Base-by-base conservation (phyloP, 768 basidiomycete species). In the Mrakia hoshinonis region DNA sequence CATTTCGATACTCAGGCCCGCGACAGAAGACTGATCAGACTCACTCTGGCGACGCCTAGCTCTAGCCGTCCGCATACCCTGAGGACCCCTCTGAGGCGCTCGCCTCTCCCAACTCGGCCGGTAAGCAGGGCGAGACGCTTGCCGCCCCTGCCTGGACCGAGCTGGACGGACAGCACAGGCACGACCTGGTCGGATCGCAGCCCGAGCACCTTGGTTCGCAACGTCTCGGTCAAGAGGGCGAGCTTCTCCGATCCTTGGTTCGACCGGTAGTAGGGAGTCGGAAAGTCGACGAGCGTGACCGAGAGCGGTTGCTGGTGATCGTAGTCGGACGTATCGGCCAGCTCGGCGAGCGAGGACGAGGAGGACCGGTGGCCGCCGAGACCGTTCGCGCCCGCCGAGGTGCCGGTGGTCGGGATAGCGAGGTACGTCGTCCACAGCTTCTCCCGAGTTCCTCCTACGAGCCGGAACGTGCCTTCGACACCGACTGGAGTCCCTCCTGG, bases 31-130 rank as follows among this genome's bases (percentile, higher is more conserved):
- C 29, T 22, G 48, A 26, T 3, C 15, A 54, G 36, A 74, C 85
- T 66, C 74, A 91, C 89, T 49, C 84, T 83, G 22, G 87, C 87
- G 31, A 88, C 83, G 47, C 87, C 86, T 77, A 89, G 86, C 61
- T 86, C 84, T n/a, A 93, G 79, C n/a, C 81, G 83, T 39, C 89
- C 87, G 65, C 85, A 87, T 75, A 90, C 88, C 73, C 88, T 85
- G n/a, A 93, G 80, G 6, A 92, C 84, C 71, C 91, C 89, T 52
- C 85, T 82, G 36, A 92, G 77, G 0, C 85, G 87, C 70, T 73
- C 72, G 0, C 89, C 79, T 0, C 85, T 78, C 0, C 89, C 89
- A 0, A 83, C 81, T 76, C 88, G 85, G 75, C 92, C 91, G n/a
- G 83, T 85, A 29, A 92, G 82, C 6, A 93, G 83, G 38, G 84